A percentile compares a stretch with the other conserved stretches of the same genome.
Evolutionary conservation across 768 basidiomycete genomes (phyloP).

Genomic region (Jaapia argillacea): DNA sequence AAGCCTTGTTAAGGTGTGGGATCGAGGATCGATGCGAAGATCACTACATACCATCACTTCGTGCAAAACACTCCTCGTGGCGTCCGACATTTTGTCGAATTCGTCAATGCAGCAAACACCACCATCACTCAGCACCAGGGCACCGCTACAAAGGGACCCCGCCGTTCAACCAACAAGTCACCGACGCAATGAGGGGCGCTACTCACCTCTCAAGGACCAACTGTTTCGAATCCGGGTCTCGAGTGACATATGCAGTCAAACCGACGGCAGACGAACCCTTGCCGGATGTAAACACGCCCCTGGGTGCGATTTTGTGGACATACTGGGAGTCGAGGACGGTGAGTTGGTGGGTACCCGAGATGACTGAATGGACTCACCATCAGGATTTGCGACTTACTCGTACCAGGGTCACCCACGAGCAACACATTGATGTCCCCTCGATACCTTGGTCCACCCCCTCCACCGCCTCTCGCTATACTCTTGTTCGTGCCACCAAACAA

Average conservation of each 20-base stretch:
- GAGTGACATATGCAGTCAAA: slow-evolving; percentile 95
- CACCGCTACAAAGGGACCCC: slow-evolving; percentile 62
- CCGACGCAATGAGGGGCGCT: too few relatives aligned
- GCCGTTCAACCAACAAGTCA: too few relatives aligned
- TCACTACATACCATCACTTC: slow-evolving; percentile 83
- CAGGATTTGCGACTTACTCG: slow-evolving; percentile 91
- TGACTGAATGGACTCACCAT: slow-evolving; percentile 62
- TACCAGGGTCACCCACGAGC: slow-evolving; percentile 96
- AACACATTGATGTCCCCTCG: slow-evolving; percentile 97
- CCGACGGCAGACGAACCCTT: slow-evolving; percentile 99
- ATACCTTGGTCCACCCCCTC: slow-evolving; percentile 92
- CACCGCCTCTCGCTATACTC: slow-evolving; percentile 84
- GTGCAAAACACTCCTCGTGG: slow-evolving; percentile 94
- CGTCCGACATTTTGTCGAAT: slow-evolving; percentile 99
- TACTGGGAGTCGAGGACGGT: slow-evolving; percentile 51
- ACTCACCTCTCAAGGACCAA: slow-evolving; percentile 95
- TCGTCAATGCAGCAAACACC: slow-evolving; percentile 99
- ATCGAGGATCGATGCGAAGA: not conserved
- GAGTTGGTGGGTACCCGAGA: slow-evolving; percentile 3
- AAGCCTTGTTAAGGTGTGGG: not conserved
- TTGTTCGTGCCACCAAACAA: slow-evolving; percentile 98
- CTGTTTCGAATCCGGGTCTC: slow-evolving; percentile 97
- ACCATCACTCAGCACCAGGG: slow-evolving; percentile 89
- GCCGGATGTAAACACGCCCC: slow-evolving; percentile 95
- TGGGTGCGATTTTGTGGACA: slow-evolving; percentile 96